phyloP scores from a whole-genome alignment of 768 basidiomycete genomes.

The Trametes maxima region DNA sequence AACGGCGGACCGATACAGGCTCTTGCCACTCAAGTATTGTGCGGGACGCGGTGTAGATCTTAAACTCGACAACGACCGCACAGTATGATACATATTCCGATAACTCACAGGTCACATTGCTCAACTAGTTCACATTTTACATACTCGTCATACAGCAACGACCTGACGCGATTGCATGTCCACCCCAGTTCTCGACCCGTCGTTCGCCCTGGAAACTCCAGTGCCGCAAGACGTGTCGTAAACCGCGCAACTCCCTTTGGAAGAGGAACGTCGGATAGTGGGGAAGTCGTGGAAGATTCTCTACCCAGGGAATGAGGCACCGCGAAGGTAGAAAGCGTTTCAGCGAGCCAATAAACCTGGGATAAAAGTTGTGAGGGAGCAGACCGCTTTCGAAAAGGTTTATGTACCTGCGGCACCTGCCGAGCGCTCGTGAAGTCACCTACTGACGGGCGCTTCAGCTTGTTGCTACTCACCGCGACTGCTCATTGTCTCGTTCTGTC shows the following conservation, averaged over 20 bases:
- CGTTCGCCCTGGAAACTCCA: slow-evolving; percentile 1
- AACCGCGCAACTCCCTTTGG: slow-evolving; percentile 4
- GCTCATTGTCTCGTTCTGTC: too few species aligned
- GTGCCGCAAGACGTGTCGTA: slow-evolving; percentile 6
- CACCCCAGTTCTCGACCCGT: slow-evolving; percentile 18
- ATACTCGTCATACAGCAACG: not conserved
- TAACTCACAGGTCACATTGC: too few species aligned
- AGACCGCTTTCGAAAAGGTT: not conserved
- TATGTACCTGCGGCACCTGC: not conserved
- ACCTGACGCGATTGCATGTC: slow-evolving; percentile 6
- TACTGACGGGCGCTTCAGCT: not conserved
- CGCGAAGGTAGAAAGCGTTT: slow-evolving; percentile 19
- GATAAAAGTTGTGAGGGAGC: not conserved
- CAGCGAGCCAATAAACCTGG: slow-evolving; percentile 24
- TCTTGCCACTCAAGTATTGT: too few species aligned
- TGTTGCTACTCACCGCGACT: too few species aligned
- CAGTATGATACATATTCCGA: too few species aligned
- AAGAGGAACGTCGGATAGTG: not conserved
- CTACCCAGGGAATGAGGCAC: slow-evolving; percentile 25
- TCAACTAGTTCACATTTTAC: not conserved
- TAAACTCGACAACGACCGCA: too few species aligned
- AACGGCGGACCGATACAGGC: too few species aligned
- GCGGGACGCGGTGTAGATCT: too few species aligned
- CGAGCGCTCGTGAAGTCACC: not conserved
- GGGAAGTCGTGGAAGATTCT: slow-evolving; percentile 5